phyloP scores from a whole-genome alignment of 2,329 filamentous ascomycete genomes.

The Fusarium domesticum region DNA sequence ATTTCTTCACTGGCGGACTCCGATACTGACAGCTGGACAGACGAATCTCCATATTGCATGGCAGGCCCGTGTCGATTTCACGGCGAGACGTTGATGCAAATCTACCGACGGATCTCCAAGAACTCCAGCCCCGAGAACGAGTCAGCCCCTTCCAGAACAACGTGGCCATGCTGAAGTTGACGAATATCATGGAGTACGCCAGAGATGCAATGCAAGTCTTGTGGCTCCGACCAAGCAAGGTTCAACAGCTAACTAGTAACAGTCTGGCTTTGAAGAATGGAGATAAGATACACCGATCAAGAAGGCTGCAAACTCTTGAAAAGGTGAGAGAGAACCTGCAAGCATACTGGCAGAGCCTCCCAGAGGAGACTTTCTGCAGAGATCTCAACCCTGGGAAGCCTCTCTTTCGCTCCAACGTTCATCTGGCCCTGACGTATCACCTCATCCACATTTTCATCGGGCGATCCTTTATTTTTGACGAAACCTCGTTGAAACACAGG shows the following conservation, averaged over 20 bases:
- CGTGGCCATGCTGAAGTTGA: conserved; percentile 15
- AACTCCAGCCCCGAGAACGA: conserved; percentile 11
- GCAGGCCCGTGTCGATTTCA: conserved; percentile 19
- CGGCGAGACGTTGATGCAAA: conserved; percentile 10
- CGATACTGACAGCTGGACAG: conserved; percentile 9
- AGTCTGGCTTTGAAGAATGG: conserved; percentile 14
- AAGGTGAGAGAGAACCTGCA: conserved; percentile 9
- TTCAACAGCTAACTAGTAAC: neutral
- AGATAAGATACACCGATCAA: conserved; percentile 1
- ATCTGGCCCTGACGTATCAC: conserved; percentile 21
- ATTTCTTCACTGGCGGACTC: neutral
- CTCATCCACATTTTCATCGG: conserved; percentile 20
- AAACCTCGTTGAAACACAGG: neutral
- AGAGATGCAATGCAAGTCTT: conserved; percentile 16
- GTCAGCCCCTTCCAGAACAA: conserved; percentile 21
- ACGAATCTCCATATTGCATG: conserved; percentile 19
- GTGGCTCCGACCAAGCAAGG: rapidly evolving
- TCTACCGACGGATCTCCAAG: conserved; percentile 11
- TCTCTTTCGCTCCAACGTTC: conserved; percentile 20
- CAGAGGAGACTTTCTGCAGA: conserved; percentile 16
- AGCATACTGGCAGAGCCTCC: conserved; percentile 15
- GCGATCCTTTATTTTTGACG: conserved; percentile 17
- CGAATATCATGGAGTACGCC: conserved; percentile 22
- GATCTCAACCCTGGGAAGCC: conserved; percentile 20
- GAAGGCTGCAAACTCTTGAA: conserved; percentile 4